These are phyloP conservation scores for Spinellus fusiger DNA, from an alignment of 192 early-diverging fungal genomes.

Conservation along the genomic window DNA sequence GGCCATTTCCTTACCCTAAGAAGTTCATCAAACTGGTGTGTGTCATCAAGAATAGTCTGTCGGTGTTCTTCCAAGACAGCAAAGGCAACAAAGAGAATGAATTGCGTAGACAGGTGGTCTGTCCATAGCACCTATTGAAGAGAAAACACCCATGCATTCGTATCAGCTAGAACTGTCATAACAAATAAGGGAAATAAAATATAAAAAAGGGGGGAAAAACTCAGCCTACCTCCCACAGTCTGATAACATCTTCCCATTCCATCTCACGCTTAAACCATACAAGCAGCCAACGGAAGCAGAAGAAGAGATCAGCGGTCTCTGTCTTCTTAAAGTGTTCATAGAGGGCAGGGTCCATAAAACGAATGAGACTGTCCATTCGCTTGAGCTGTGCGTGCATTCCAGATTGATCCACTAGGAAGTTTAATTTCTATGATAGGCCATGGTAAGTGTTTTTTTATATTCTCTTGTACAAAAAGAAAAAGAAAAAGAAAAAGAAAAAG, in stretches of 20 bases:
- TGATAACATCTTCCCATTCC: slow-evolving; percentile 74
- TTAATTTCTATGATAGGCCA: slow-evolving; percentile 47
- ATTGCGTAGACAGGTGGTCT: slow-evolving; percentile 65
- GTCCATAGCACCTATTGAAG: slow-evolving; percentile 47
- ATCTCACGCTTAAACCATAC: slow-evolving; percentile 98
- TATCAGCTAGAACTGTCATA: too few species aligned
- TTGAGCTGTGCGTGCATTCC: slow-evolving; percentile 89
- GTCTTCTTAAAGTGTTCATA: slow-evolving; percentile 62
- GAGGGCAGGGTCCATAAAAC: slow-evolving; percentile 81
- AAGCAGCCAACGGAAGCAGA: slow-evolving; percentile 96
- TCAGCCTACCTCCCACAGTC: slow-evolving; percentile 69
- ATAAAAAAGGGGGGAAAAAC: neutral
- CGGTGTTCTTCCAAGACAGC: slow-evolving; percentile 85
- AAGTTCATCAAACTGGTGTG: slow-evolving; percentile 83
- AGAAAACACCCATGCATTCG: neutral
- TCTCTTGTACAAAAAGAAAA: neutral
- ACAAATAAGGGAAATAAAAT: neutral
- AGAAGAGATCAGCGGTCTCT: slow-evolving; percentile 89
- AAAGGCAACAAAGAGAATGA: slow-evolving; percentile 88
- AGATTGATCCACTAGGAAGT: slow-evolving; percentile 88
- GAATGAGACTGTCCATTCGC: slow-evolving; percentile 71
- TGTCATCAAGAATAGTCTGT: slow-evolving; percentile 64
- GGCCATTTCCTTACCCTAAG: slow-evolving; percentile 55
- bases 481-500: neutral
- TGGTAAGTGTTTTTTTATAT: neutral